These are phyloP conservation scores for Fusarium burgessii DNA, from an alignment of 2,329 filamentous ascomycete species.

Conservation along the genomic window DNA sequence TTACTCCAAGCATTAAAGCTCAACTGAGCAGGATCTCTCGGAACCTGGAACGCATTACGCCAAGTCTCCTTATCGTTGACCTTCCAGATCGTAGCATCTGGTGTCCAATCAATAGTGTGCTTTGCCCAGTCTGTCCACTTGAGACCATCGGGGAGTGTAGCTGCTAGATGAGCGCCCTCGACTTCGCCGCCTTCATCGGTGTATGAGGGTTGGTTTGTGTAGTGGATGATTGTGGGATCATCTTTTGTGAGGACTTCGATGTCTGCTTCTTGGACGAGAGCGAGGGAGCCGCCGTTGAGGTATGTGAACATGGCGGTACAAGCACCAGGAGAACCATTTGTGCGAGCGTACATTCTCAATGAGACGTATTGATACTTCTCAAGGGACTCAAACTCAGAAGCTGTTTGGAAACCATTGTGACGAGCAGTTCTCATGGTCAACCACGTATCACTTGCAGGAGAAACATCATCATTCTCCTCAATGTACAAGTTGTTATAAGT, in stretches of 20 bases:
- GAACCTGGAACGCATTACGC: conserved; percentile 65
- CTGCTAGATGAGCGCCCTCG: conserved; percentile 57
- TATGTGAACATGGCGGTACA: conserved; percentile 66
- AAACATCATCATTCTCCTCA: conserved; percentile 53
- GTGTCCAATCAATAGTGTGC: conserved; percentile 70
- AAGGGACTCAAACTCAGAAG: conserved; percentile 59
- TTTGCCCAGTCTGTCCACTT: conserved; percentile 66
- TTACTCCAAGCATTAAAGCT: conserved; percentile 71
- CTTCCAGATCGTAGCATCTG: conserved; percentile 65
- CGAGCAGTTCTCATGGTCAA: conserved; percentile 61
- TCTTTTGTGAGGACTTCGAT: conserved; percentile 63
- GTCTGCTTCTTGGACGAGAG: conserved; percentile 61
- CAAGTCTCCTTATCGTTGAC: conserved; percentile 62
- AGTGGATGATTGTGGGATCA: conserved; percentile 57
- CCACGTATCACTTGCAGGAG: conserved; percentile 52
- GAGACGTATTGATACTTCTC: conserved; percentile 46
- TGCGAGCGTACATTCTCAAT: conserved; percentile 62
- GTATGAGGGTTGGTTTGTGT: conserved; percentile 70
- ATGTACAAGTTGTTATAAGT: conserved; percentile 59
- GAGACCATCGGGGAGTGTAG: conserved; percentile 56
- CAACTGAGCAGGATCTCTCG: conserved; percentile 61
- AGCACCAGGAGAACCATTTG: conserved; percentile 59
- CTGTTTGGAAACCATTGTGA: conserved; percentile 56
- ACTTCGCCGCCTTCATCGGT: conserved; percentile 58
- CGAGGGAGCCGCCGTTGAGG: conserved; percentile 50